Base-by-base conservation (phyloP, 192 early-diverging fungal genomes). In the Coemansia sp. region DNA sequence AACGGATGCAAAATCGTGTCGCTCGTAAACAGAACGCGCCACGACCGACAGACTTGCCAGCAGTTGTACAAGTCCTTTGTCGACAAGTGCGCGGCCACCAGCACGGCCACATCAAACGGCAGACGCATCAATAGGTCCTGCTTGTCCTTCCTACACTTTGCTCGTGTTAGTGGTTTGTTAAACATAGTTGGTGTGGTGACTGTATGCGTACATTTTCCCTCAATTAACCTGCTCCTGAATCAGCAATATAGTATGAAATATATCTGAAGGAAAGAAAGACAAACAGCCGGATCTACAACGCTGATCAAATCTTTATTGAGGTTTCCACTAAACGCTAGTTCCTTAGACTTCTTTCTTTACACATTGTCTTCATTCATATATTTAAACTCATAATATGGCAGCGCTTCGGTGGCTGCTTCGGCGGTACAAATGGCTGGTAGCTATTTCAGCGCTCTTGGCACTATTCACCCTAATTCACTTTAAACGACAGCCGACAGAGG, bases 41-140 rank as follows among this genome's bases (percentile, higher is more conserved):
- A 80, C 19, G 37, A 22, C 47, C 53, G 64, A 38, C 65, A 48
- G 19, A 80, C 77, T 0, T 64, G 68, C 61, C 65, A 71, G 58
- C 77, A 80, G 22, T 48, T 54, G 68, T 68, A 67, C 19, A 80
- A 19, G 26, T 80, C 71, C 26, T 63, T 54, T 9, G 29, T 29
- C 35, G 38, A 29, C 19, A 80, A 62, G 9, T 49, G 27, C 45
- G 23, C 69, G 9, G 68, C 61, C 19, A 74, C 62, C 38, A 80
- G 43, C 1, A 80, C 61, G 3, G 65, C 56, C 58, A 80, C 62
- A 19, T 80, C 77, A n/a, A 64, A 80, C 8, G 77, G 77, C 57
- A 80, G 68, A 22, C 68, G 66, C 65, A 56, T 54, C 2, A 80
- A 20, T 22, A 80, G 27, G 29, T 80, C 77, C 54, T 54, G 55